Evolutionary conservation across 2,329 filamentous ascomycete species (phyloP).

Genomic region (Parastagonospora nodorum): DNA sequence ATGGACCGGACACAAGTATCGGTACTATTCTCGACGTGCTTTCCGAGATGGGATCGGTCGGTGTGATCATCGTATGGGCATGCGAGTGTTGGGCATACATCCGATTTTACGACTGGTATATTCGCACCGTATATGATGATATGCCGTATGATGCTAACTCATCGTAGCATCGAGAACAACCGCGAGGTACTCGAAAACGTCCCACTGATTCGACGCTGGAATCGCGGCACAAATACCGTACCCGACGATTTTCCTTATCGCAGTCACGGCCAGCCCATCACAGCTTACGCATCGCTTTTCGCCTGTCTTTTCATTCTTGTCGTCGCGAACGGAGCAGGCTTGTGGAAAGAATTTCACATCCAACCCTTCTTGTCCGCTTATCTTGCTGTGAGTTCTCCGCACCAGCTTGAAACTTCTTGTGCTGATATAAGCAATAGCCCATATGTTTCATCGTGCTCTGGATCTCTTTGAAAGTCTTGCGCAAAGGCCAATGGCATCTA

Average conservation of each 20-base stretch:
- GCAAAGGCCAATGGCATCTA: constrained; percentile 33
- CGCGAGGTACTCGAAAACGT: not conserved
- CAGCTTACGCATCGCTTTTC: constrained; percentile 42
- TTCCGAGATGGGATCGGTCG: constrained; percentile 45
- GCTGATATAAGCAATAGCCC: constrained; percentile 20
- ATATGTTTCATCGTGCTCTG: constrained; percentile 38
- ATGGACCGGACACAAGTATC: constrained; percentile 31
- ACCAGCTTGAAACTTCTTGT: not conserved
- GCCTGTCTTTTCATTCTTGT: constrained; percentile 46
- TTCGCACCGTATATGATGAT: not conserved
- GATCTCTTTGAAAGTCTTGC: constrained; percentile 34
- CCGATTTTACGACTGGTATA: constrained; percentile 41
- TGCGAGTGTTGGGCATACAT: constrained; percentile 51
- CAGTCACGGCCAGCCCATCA: constrained; percentile 47
- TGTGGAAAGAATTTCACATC: constrained; percentile 45
- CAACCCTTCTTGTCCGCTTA: constrained; percentile 48
- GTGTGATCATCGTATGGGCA: constrained; percentile 48
- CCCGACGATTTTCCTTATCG: constrained; percentile 47
- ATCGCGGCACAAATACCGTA: constrained; percentile 5
- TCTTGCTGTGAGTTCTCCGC: constrained; percentile 44
- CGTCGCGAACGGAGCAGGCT: constrained; percentile 40
- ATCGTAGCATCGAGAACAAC: not conserved
- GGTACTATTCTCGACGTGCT: constrained; percentile 45
- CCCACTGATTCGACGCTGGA: constrained; percentile 2
- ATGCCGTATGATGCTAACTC: not conserved